These are phyloP conservation scores for Eleusine indica DNA, from an alignment of 176 grass and related monocot species.

Conservation along the genomic window DNA sequence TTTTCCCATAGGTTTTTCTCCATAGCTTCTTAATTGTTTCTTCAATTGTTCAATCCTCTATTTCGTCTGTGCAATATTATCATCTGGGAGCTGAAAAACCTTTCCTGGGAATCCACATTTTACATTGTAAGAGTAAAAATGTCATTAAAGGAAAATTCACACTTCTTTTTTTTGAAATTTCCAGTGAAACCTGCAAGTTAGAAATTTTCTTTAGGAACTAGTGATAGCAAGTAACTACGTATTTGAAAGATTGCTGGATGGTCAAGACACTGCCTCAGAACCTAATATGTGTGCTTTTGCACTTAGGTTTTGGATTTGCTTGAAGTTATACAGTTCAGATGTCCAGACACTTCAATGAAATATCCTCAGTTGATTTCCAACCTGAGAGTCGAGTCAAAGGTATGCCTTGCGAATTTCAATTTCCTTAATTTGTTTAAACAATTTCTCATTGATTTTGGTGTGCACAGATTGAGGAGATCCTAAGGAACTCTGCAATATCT, in stretches of 20 bases:
- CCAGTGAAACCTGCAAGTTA: background rate
- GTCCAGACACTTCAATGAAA: constrained; percentile 69
- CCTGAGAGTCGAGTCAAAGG: constrained; percentile 67
- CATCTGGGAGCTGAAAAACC: background rate
- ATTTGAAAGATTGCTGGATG: background rate
- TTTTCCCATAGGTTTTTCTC: background rate
- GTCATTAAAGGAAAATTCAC: background rate
- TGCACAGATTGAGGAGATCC: constrained; percentile 74
- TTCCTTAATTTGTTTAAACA: background rate
- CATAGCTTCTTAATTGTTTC: background rate
- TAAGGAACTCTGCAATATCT: constrained; percentile 65
- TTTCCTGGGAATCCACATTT: background rate
- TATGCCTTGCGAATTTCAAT: constrained; percentile 14
- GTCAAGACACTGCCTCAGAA: background rate
- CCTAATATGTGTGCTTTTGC: constrained; percentile 29
- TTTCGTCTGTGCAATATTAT: background rate
- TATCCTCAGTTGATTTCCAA: constrained; percentile 67
- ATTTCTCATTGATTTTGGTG: constrained; percentile 29
- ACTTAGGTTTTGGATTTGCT: constrained; percentile 90
- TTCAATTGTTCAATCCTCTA: background rate
- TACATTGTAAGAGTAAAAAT: background rate
- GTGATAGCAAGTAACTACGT: background rate
- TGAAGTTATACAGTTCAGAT: constrained; percentile 82
- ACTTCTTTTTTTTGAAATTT: background rate
- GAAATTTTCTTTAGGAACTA: constrained; percentile 11